phyloP scores from a whole-genome alignment of 139 green algal genomes.

The Picochlorum sp. region DNA sequence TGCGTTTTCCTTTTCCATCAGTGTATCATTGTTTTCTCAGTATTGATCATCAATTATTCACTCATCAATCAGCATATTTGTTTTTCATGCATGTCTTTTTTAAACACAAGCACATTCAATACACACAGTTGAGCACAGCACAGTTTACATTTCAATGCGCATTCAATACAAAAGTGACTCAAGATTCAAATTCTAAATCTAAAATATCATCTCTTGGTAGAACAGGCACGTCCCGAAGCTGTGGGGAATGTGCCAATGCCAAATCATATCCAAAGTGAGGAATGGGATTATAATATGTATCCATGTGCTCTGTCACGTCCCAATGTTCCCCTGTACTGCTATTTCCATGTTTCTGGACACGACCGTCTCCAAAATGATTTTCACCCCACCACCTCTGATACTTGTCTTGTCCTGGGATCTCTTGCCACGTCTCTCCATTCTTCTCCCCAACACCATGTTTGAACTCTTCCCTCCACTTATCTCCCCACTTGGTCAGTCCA shows the following conservation, averaged over 20 bases:
- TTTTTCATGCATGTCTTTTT: too few species aligned
- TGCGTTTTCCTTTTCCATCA: too few species aligned
- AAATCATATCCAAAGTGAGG: slow-evolving; percentile 67
- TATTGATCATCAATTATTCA: too few species aligned
- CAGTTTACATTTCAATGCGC: too few species aligned
- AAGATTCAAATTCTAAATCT: neutral
- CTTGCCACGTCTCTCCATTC: slow-evolving; percentile 52
- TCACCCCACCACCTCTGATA: slow-evolving; percentile 77
- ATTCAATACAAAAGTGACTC: too few species aligned
- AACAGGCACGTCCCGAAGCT: slow-evolving; percentile 31
- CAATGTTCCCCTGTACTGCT: slow-evolving; percentile 64
- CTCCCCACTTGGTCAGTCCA: slow-evolving; percentile 66
- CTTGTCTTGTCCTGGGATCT: slow-evolving; percentile 23
- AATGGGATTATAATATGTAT: slow-evolving; percentile 87
- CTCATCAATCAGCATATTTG: too few species aligned
- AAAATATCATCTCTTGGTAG: slow-evolving; percentile 25
- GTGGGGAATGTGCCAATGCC: slow-evolving; percentile 41
- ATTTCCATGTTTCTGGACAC: slow-evolving; percentile 62
- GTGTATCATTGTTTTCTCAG: too few species aligned
- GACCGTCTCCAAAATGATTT: slow-evolving; percentile 59
- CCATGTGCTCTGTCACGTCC: slow-evolving; percentile 64
- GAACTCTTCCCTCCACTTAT: slow-evolving; percentile 86
- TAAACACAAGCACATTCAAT: too few species aligned
- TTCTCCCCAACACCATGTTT: slow-evolving; percentile 59
- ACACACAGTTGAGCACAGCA: too few species aligned